Evolutionary conservation across 495 filamentous ascomycete genomes (phyloP).

Genomic region (Daldinia decipiens): DNA sequence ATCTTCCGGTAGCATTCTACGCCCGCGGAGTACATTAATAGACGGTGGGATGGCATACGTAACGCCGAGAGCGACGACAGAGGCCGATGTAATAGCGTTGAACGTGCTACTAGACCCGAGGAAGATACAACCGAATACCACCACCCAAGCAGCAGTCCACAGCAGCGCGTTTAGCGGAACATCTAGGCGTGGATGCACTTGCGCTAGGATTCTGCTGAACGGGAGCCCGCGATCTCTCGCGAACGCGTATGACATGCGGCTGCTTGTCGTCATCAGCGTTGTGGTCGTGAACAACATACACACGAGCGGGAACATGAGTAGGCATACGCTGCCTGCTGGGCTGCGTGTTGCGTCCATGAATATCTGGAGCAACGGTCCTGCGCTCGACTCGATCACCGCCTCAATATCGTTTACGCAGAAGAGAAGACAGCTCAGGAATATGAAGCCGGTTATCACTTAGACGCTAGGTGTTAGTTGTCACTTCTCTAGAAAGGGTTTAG

Average conservation of each 20-base stretch:
- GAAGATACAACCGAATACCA: conserved; percentile 78
- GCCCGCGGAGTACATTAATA: conserved; percentile 72
- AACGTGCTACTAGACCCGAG: conserved; percentile 75
- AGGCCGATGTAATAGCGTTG: conserved; percentile 75
- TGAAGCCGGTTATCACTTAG: conserved; percentile 65
- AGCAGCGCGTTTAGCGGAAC: conserved; percentile 76
- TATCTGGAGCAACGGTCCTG: conserved; percentile 75
- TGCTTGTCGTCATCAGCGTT: conserved; percentile 79
- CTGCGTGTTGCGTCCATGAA: conserved; percentile 74
- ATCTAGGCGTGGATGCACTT: conserved; percentile 69
- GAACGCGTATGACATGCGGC: conserved; percentile 82
- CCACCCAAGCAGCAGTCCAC: conserved; percentile 69
- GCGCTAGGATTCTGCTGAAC: conserved; percentile 69
- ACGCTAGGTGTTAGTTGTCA: background rate
- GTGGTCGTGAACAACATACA: conserved; percentile 78
- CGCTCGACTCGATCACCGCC: conserved; percentile 67
- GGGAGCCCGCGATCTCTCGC: conserved; percentile 78
- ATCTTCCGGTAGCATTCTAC: conserved; percentile 68
- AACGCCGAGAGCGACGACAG: conserved; percentile 75
- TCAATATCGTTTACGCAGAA: conserved; percentile 68
- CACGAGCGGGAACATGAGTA: conserved; percentile 77
- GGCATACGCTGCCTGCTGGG: conserved; percentile 71
- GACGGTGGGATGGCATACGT: conserved; percentile 78
- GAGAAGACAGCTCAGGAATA: conserved; percentile 57
- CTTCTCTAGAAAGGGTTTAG: background rate